Conservation (phyloP, 495 filamentous ascomycete genomes). For the Tuber microsphaerosporum region DNA sequence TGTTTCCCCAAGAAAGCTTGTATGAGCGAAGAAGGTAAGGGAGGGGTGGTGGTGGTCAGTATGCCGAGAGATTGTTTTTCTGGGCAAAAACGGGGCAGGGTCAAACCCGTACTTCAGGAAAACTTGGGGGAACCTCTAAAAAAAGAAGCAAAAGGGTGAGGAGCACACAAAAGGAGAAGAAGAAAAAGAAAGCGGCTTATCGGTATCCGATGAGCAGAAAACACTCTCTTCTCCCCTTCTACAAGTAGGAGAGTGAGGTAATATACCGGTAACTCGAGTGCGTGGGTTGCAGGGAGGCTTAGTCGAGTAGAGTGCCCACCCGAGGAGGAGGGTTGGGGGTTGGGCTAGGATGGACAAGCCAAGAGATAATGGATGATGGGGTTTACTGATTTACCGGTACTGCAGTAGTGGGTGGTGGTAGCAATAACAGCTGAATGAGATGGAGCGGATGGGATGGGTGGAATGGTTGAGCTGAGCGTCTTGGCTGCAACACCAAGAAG, state of each 20-base stretch:
- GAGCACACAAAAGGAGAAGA: background rate
- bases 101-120: background rate
- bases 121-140: background rate
- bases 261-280: background rate
- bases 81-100: background rate
- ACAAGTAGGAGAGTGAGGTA: constrained; percentile 14
- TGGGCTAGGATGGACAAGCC: constrained; percentile 12
- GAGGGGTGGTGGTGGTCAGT: background rate
- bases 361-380: constrained; percentile 14
- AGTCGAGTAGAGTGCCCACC: constrained; percentile 10
- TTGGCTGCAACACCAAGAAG: constrained; percentile 25
- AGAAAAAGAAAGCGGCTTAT: background rate
- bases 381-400: background rate
- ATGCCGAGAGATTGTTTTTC: constrained; percentile 2
- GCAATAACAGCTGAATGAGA: constrained; percentile 11
- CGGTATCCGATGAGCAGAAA: background rate
- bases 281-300: constrained; percentile 4
- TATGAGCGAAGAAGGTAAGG: background rate
- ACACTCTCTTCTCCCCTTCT: background rate
- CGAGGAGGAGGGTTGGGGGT: constrained; percentile 20
- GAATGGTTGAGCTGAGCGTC: constrained; percentile 14
- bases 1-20: background rate
- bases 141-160: background rate
- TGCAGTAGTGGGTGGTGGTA: background rate
- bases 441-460: constrained; percentile 6